phyloP scores from a whole-genome alignment of 192 early-diverging fungal species.

The Coemansia sp. region DNA sequence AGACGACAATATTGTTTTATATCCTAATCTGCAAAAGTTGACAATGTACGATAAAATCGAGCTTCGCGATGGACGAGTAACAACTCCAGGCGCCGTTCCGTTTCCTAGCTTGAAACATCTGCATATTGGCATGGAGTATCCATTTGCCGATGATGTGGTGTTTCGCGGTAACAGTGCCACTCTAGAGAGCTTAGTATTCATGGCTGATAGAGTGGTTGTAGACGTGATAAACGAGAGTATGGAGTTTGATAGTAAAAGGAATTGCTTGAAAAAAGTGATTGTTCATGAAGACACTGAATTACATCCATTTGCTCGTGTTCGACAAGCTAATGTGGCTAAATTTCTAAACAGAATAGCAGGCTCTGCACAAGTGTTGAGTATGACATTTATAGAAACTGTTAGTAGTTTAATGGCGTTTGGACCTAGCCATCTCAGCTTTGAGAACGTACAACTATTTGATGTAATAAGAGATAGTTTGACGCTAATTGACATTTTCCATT shows the following conservation, averaged over 20 bases:
- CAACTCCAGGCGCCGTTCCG: background rate
- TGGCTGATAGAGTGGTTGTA: background rate
- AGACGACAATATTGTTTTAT: background rate
- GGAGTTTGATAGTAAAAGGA: background rate
- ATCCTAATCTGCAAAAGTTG: slow-evolving; percentile 12
- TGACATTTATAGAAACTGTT: background rate
- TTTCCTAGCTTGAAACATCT: slow-evolving; percentile 4
- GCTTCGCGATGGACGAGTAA: background rate
- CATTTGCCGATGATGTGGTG: slow-evolving; percentile 14
- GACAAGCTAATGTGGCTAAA: background rate
- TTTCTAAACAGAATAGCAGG: background rate
- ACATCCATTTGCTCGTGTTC: background rate
- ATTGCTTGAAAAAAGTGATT: background rate
- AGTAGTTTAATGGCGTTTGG: background rate
- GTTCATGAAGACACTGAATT: background rate
- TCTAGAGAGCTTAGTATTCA: background rate
- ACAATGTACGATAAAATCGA: background rate
- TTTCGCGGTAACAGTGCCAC: slow-evolving; percentile 14
- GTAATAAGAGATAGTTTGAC: background rate
- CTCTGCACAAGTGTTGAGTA: background rate
- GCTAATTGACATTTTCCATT: background rate
- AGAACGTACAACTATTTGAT: background rate
- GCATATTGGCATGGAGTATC: background rate
- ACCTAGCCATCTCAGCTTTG: background rate
- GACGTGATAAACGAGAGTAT: background rate